Evolutionary conservation across 805 yeast genomes (phyloP).

Genomic region (Candida succiphila): DNA sequence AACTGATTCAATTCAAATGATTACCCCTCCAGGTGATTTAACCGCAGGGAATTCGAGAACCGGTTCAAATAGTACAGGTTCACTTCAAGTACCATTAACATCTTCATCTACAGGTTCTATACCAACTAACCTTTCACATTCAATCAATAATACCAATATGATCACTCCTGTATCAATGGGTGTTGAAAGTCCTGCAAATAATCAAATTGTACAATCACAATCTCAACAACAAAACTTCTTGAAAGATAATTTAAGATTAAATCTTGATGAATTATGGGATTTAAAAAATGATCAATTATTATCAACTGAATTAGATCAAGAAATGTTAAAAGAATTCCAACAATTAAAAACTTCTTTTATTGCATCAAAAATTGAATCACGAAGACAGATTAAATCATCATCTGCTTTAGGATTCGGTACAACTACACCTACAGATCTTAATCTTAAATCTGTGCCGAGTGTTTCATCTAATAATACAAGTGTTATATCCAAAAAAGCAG

Average conservation of each 20-base stretch:
- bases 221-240: too few relatives aligned
- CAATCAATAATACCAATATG: too few relatives aligned
- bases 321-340: slow-evolving; percentile 10
- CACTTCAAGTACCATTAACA: too few relatives aligned
- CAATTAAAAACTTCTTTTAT: not conserved
- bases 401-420: not conserved
- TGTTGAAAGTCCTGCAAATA: too few relatives aligned
- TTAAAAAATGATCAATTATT: slow-evolving; percentile 15
- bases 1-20: slow-evolving; percentile 5
- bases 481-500: slow-evolving; percentile 6
- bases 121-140: slow-evolving; percentile 6
- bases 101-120: slow-evolving; percentile 15
- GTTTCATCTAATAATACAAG: slow-evolving; percentile 14
- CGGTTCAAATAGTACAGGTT: too few relatives aligned
- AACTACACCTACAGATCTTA: not conserved
- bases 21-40: slow-evolving; percentile 17
- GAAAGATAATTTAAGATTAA: slow-evolving; percentile 6
- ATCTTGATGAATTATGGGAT: slow-evolving; percentile 16
- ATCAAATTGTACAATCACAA: too few relatives aligned
- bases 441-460: slow-evolving; percentile 10
- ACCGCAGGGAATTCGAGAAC: slow-evolving; percentile 3
- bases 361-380: too few relatives aligned
- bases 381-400: not conserved
- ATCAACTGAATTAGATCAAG: slow-evolving; percentile 12
- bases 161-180: too few relatives aligned